phyloP scores from a whole-genome alignment of 108 stramenopile genomes.

The Cylindrotheca closterium region DNA sequence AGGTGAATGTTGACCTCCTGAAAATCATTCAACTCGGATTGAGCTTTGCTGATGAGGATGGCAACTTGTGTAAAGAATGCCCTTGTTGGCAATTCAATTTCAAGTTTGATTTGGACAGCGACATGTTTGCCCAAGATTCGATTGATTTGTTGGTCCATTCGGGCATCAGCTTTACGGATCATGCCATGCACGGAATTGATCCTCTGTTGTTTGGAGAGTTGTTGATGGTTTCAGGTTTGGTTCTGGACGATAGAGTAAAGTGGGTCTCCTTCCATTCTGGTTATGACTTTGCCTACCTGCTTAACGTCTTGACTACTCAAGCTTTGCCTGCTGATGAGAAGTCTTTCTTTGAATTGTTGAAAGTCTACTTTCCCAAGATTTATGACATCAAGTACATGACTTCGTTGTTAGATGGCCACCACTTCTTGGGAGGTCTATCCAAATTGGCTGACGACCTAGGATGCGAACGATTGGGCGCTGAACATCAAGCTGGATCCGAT shows the following conservation, averaged over 20 bases:
- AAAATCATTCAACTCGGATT: conserved; percentile 98
- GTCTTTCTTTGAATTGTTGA: conserved; percentile 91
- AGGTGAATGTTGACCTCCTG: conserved; percentile 97
- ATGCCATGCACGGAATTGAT: conserved; percentile 93
- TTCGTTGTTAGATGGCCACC: conserved; percentile 84
- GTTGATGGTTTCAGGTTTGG: conserved; percentile 95
- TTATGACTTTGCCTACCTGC: conserved; percentile 97
- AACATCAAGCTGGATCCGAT: conserved; percentile 99
- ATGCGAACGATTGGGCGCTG: conserved; percentile 94
- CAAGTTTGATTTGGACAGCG: conserved; percentile 89
- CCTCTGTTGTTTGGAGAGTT: conserved; percentile 95
- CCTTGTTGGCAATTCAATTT: conserved; percentile 99
- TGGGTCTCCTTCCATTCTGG: conserved; percentile 99
- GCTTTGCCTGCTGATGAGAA: conserved; percentile 82
- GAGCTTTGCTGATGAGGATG: conserved; percentile 91
- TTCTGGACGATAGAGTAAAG: conserved; percentile 92
- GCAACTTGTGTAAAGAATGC: conserved; percentile 90
- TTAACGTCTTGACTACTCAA: conserved; percentile 88
- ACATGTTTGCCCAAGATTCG: conserved; percentile 99
- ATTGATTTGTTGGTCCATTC: conserved; percentile 93
- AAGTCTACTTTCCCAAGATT: conserved; percentile 95
- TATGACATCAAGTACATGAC: conserved; percentile 99
- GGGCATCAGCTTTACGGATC: conserved; percentile 95
- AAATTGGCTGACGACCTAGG: conserved; percentile 89
- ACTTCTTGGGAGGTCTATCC: conserved; percentile 90